Conservation (phyloP, 148 eudicot genomes). For the Rheum nobile region DNA sequence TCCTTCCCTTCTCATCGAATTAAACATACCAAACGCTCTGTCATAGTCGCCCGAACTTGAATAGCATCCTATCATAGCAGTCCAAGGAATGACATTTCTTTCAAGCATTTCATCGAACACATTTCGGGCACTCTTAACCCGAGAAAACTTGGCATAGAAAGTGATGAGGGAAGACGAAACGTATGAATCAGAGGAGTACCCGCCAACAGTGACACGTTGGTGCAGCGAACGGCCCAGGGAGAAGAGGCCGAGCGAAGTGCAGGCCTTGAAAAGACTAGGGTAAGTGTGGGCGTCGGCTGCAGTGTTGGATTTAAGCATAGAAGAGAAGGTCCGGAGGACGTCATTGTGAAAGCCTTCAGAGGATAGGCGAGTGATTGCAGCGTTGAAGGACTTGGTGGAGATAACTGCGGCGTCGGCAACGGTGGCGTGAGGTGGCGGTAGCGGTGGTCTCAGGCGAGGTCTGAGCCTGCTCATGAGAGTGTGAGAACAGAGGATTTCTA, state of each 20-base stretch:
- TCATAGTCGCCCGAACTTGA: slow-evolving; percentile 26
- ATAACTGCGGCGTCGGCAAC: slow-evolving; percentile 12
- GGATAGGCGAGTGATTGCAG: slow-evolving; percentile 51
- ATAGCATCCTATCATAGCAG: slow-evolving; percentile 68
- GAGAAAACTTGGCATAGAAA: too few species aligned
- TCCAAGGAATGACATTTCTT: slow-evolving; percentile 69
- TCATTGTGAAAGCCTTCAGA: slow-evolving; percentile 30
- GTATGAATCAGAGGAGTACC: slow-evolving; percentile 57
- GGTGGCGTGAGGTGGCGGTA: slow-evolving; percentile 13
- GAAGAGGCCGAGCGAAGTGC: too few species aligned
- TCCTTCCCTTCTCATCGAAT: slow-evolving; percentile 47
- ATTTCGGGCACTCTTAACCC: slow-evolving; percentile 30
- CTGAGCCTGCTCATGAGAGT: slow-evolving; percentile 21
- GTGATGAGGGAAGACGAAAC: too few species aligned
- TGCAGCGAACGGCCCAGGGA: slow-evolving; percentile 53
- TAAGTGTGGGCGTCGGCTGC: too few species aligned
- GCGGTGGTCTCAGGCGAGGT: slow-evolving; percentile 13
- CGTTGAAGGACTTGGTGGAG: slow-evolving; percentile 44
- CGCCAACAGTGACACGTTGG: slow-evolving; percentile 36
- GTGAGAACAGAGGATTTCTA: too few species aligned
- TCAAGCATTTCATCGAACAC: slow-evolving; percentile 67
- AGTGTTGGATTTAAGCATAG: slow-evolving; percentile 41
- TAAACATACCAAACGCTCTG: slow-evolving; percentile 35
- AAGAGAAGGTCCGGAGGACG: slow-evolving; percentile 43
- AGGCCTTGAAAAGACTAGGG: too few species aligned